Conservation (phyloP, 1,284 basidiomycete genomes). For the Sphagnurus paluster region DNA sequence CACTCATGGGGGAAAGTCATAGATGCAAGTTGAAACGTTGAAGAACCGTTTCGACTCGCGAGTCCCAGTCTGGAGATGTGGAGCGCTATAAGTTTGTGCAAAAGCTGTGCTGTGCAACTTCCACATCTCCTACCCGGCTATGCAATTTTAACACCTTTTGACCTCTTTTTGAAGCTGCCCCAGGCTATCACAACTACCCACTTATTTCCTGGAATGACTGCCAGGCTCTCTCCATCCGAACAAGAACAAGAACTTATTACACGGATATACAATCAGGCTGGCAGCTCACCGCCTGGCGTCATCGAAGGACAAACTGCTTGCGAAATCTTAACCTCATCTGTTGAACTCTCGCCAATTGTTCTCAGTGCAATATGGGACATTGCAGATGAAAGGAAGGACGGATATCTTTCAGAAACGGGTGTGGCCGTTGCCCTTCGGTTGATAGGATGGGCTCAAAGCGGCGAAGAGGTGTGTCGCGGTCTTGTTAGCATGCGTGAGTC, state of each 20-base stretch:
- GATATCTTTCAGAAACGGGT: conserved; percentile 27
- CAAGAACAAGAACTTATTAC: conserved; percentile 28
- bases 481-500: conserved; percentile 27
- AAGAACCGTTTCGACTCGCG: too few species aligned
- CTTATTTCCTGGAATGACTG: neutral
- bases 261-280: conserved; percentile 24
- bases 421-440: conserved; percentile 32
- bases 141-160: neutral
- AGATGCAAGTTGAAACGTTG: too few species aligned
- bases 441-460: conserved; percentile 39
- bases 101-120: too few species aligned
- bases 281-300: conserved; percentile 16
- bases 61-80: too few species aligned
- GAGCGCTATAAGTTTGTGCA: too few species aligned
- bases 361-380: conserved; percentile 30
- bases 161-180: neutral
- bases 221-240: conserved; percentile 23
- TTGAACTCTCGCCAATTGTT: conserved; percentile 23
- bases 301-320: conserved; percentile 24
- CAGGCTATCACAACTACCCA: neutral
- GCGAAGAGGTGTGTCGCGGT: conserved; percentile 26
- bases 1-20: too few species aligned
- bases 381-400: conserved; percentile 26
- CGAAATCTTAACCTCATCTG: conserved; percentile 26
- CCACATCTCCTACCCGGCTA: too few species aligned